Percentiles rank a stretch among this genome's conserved stretches.
These are phyloP conservation scores for Fusarium abutilonis DNA, from an alignment of 2,329 filamentous ascomycete genomes.

Conservation along the genomic window DNA sequence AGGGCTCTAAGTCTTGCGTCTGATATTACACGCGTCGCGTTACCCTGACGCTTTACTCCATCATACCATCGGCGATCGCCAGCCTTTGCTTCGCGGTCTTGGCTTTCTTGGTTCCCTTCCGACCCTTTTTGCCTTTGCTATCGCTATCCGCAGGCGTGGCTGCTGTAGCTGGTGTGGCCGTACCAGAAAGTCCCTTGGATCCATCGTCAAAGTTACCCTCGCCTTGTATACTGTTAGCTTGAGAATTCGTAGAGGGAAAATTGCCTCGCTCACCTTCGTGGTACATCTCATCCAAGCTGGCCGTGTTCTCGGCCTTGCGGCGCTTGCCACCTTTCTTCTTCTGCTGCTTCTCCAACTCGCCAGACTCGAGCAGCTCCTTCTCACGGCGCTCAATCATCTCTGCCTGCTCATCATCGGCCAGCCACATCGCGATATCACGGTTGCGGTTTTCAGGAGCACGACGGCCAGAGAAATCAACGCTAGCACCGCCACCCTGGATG, in stretches of 20 bases:
- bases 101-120: constrained; percentile 64
- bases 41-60: constrained; percentile 42
- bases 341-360: constrained; percentile 70
- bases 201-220: constrained; percentile 95
- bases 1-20: constrained; percentile 24
- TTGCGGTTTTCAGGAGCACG: constrained; percentile 88
- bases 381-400: constrained; percentile 94
- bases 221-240: constrained; percentile 63
- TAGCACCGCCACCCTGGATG: constrained; percentile 88
- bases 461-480: constrained; percentile 96
- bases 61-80: constrained; percentile 71
- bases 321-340: constrained; percentile 70
- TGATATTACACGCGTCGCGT: constrained; percentile 40
- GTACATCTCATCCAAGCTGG: constrained; percentile 95
- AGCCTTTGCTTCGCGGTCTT: constrained; percentile 76
- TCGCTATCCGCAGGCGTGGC: constrained; percentile 79
- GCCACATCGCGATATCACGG: constrained; percentile 98
- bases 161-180: constrained; percentile 83
- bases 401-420: constrained; percentile 95
- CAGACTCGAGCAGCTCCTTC: constrained; percentile 81
- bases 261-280: constrained; percentile 82
- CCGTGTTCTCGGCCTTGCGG: constrained; percentile 63
- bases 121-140: constrained; percentile 63
- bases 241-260: not conserved
- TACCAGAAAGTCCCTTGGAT: constrained; percentile 66